Evolutionary conservation across 108 stramenopile species (phyloP), one percentile per base, ranked within the genome.

Genomic region (Pseudonitzschia delicatissima): DNA sequence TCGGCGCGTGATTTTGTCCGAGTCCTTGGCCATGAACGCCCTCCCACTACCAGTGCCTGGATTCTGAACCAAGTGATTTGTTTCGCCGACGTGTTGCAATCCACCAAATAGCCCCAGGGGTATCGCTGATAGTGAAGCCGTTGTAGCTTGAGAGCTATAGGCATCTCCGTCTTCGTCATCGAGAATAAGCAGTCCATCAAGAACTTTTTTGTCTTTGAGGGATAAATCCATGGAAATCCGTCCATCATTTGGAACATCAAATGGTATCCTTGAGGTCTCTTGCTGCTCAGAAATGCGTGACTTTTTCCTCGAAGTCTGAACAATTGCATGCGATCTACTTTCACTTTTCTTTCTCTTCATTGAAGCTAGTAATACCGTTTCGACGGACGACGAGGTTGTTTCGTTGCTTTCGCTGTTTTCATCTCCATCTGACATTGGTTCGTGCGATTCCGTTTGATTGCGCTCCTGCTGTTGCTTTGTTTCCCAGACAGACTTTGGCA

Each of bases 21-120:
- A 55, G 39, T 27, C 28, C 21, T 17, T n/a, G 20, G 32, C 5
- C 53, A 55, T 25, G n/a, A 55, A 55, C 7, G 12, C 25, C 13
- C 52, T 53, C 26, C 40, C 47, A 13, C 29, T 15, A 25, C 13
- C 35, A 21, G 11, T n/a, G 21, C 36, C 35, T 52, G 32, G 35
- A 18, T 50, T 47, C 21, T 39, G 53, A 50, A 66, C 25, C 20
- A 0, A 17, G 45, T 62, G 37, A 50, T 40, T 47, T 20, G 65
- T 66, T 47, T 45, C 18, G 0, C 72, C 64, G n/a, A 73, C 57
- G 25, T 48, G n/a, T 37, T 66, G 47, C 32, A 73, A 37, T 5
- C 64, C 64, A 0, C 72, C 72, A 53, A 73, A 73, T 15, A 73
- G 45, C 17, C 15, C 47, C 44, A 40, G 53, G 11, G 57, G 26